phyloP scores from a whole-genome alignment of 441 rosid genomes.

The Euphorbia schlechtendalii region DNA sequence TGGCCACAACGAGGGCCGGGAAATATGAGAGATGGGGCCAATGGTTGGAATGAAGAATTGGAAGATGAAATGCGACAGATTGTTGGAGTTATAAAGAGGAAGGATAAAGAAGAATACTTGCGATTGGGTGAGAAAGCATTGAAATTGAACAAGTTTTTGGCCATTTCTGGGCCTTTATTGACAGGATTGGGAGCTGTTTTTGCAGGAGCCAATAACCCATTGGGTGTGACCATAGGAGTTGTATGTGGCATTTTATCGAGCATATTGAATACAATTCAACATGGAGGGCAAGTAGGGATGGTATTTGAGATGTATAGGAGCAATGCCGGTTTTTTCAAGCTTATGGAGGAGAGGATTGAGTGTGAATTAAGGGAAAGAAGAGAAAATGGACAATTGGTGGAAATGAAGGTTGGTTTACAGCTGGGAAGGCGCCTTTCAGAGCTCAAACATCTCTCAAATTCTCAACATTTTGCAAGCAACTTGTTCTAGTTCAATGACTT shows the following conservation, averaged over 20 bases:
- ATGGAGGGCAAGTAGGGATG: constrained; percentile 35
- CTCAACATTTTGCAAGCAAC: constrained; percentile 40
- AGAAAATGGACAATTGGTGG: constrained; percentile 24
- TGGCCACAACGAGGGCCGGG: constrained; percentile 19
- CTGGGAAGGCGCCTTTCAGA: constrained; percentile 36
- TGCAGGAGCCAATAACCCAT: constrained; percentile 13
- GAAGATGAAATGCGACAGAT: constrained; percentile 27
- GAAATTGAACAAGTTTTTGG: constrained; percentile 23
- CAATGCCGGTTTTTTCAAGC: constrained; percentile 30
- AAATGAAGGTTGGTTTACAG: constrained; percentile 31
- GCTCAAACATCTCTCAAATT: constrained; percentile 24
- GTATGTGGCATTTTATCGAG: constrained; percentile 26
- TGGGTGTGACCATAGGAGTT: constrained; percentile 21
- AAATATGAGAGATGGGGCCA: constrained; percentile 4
- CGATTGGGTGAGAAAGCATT: constrained; percentile 18
- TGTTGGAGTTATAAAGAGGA: constrained; percentile 23
- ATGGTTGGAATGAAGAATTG: constrained; percentile 24
- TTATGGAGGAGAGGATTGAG: constrained; percentile 29
- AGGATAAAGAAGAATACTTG: constrained; percentile 27
- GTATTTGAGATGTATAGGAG: constrained; percentile 30
- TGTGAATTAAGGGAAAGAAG: constrained; percentile 19
- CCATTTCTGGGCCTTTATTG: constrained; percentile 25
- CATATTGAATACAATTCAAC: constrained; percentile 25
- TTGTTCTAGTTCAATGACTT: constrained; percentile 14
- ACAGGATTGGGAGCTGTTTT: constrained; percentile 24